Conservation (phyloP, 1,284 basidiomycete genomes). For the Takashimella tepidaria region DNA sequence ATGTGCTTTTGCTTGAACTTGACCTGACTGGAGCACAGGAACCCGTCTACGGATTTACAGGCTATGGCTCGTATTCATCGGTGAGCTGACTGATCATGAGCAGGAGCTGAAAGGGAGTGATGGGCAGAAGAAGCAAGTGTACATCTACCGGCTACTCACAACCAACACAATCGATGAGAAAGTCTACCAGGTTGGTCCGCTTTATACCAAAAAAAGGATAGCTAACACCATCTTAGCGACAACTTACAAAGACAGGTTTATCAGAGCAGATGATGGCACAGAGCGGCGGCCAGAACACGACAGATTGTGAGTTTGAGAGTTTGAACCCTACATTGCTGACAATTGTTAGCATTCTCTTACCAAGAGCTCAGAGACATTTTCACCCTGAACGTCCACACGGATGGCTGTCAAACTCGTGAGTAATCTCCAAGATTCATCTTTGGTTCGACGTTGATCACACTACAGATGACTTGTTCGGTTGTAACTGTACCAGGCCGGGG, state of each 20-base stretch:
- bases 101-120: slow-evolving; percentile 55
- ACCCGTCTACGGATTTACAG: slow-evolving; percentile 67
- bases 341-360: slow-evolving; percentile 62
- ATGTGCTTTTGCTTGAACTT: no score
- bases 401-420: slow-evolving; percentile 72
- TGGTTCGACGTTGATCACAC: background rate
- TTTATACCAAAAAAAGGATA: slow-evolving; percentile 9
- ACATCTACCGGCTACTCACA: slow-evolving; percentile 85
- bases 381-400: slow-evolving; percentile 69
- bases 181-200: slow-evolving; percentile 39
- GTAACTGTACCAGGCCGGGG: slow-evolving; percentile 53
- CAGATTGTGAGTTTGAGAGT: slow-evolving; percentile 68
- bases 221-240: slow-evolving; percentile 55
- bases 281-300: slow-evolving; percentile 43
- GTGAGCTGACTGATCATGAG: slow-evolving; percentile 49
- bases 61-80: slow-evolving; percentile 96
- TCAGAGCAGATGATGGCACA: slow-evolving; percentile 53
- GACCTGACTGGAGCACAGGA: slow-evolving; percentile 22
- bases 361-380: slow-evolving; percentile 94
- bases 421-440: no score
- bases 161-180: slow-evolving; percentile 52
- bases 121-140: slow-evolving; percentile 87
- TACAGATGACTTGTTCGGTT: slow-evolving; percentile 61
- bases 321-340: slow-evolving; percentile 48
- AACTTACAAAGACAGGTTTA: slow-evolving; percentile 91